These are phyloP conservation scores for Kodamaea jinghongensis DNA, from an alignment of 805 yeast genomes.

Conservation along the genomic window DNA sequence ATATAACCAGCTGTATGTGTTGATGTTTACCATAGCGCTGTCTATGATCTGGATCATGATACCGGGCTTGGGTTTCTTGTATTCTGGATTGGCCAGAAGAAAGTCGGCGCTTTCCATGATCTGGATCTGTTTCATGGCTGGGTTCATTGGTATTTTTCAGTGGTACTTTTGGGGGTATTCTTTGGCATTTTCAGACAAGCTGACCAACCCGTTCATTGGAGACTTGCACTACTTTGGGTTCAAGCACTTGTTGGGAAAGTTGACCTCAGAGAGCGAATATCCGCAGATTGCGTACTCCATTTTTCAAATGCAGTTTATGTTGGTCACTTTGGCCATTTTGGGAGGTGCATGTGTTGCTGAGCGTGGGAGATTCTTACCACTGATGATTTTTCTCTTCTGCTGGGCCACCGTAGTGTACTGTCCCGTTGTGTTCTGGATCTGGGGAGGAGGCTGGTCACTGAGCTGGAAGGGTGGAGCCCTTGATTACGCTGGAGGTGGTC, in stretches of 20 bases:
- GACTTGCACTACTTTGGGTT: slow-evolving; percentile 81
- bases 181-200: slow-evolving; percentile 76
- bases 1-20: slow-evolving; percentile 26
- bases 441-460: slow-evolving; percentile 96
- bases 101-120: slow-evolving; percentile 86
- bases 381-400: slow-evolving; percentile 73
- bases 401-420: slow-evolving; percentile 94
- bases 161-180: slow-evolving; percentile 99
- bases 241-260: slow-evolving; percentile 58
- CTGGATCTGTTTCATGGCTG: slow-evolving; percentile 73
- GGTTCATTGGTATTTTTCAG: slow-evolving; percentile 73
- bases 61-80: slow-evolving; percentile 90
- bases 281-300: slow-evolving; percentile 85
- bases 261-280: slow-evolving; percentile 42
- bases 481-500: slow-evolving; percentile 98
- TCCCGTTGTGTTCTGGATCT: slow-evolving; percentile 94
- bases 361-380: slow-evolving; percentile 85
- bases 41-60: slow-evolving; percentile 86
- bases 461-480: slow-evolving; percentile 76
- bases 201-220: slow-evolving; percentile 85
- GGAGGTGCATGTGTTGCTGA: slow-evolving; percentile 89
- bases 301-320: slow-evolving; percentile 87
- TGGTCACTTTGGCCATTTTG: slow-evolving; percentile 88
- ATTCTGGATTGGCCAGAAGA: slow-evolving; percentile 87
- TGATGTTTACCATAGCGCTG: slow-evolving; percentile 55